A percentile compares a stretch with the other conserved stretches of the same genome.
phyloP scores from a whole-genome alignment of 1,284 basidiomycete genomes.

The Pyrrhoderma lamaoense region DNA sequence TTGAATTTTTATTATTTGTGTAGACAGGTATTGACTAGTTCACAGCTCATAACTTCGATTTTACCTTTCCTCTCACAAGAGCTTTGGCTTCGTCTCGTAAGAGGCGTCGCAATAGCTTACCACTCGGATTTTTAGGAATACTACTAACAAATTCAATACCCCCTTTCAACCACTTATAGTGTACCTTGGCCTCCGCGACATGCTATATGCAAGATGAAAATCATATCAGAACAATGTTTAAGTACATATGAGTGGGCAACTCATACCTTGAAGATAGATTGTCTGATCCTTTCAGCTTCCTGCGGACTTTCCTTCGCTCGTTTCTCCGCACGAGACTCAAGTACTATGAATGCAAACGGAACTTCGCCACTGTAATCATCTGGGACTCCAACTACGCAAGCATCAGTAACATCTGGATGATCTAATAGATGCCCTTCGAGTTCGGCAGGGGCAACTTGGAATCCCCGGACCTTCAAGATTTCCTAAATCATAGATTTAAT shows the following conservation, averaged over 20 bases:
- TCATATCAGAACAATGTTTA: no score
- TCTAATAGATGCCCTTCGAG: constrained; percentile 69
- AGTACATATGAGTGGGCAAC: constrained; percentile 4
- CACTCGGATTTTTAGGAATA: constrained; percentile 69
- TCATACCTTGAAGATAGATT: constrained; percentile 40
- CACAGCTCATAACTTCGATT: constrained; percentile 12
- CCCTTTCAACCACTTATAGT: constrained; percentile 64
- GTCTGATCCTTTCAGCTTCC: constrained; percentile 37
- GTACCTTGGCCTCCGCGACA: constrained; percentile 60
- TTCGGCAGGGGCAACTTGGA: constrained; percentile 45
- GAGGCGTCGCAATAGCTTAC: constrained; percentile 54
- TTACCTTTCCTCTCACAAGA: constrained; percentile 9
- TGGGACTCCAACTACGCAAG: constrained; percentile 67
- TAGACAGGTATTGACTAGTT: no score
- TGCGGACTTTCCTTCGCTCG: constrained; percentile 31
- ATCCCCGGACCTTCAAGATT: constrained; percentile 18
- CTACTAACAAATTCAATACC: constrained; percentile 61
- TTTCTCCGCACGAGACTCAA: constrained; percentile 36
- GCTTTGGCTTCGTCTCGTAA: constrained; percentile 42
- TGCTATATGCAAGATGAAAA: constrained; percentile 35
- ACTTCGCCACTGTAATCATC: constrained; percentile 78
- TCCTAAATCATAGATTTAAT: constrained; percentile 6
- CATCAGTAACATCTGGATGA: constrained; percentile 63
- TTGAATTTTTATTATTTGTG: no score
- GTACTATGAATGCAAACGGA: constrained; percentile 67